These are phyloP conservation scores for Brassica balearica DNA, from an alignment of 441 rosid genomes.

Conservation along the genomic window DNA sequence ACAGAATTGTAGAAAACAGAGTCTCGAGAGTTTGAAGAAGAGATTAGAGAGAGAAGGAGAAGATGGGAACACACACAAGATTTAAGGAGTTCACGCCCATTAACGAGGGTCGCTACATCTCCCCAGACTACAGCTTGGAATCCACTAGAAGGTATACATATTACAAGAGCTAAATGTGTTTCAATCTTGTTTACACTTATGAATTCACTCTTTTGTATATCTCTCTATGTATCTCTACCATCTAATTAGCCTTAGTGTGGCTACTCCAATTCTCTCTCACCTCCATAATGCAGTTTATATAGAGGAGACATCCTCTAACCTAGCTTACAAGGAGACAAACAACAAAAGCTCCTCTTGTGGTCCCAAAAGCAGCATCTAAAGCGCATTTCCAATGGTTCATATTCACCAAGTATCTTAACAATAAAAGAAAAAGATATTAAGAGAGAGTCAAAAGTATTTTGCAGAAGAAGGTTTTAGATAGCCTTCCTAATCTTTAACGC, in stretches of 20 bases:
- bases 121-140: slow-evolving; percentile 3
- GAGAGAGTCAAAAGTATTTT: no score
- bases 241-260: not conserved
- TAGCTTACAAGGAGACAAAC: not conserved
- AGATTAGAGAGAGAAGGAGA: slow-evolving; percentile 8
- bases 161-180: not conserved
- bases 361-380: not conserved
- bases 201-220: not conserved
- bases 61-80: not conserved
- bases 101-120: slow-evolving; percentile 1
- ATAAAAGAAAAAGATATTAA: no score
- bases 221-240: not conserved
- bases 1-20: not conserved
- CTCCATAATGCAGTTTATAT: not conserved
- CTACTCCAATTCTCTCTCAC: not conserved
- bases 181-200: not conserved
- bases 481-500: no score
- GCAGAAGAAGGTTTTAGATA: no score
- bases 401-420: no score
- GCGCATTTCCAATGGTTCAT: no score
- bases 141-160: slow-evolving; percentile 4
- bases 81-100: not conserved
- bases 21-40: not conserved
- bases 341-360: not conserved
- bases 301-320: not conserved